Evolutionary conservation across 164 flowering plant genomes (phyloP), one percentile per base, ranked within the genome.

Genomic region (Kingdonia uniflora): DNA sequence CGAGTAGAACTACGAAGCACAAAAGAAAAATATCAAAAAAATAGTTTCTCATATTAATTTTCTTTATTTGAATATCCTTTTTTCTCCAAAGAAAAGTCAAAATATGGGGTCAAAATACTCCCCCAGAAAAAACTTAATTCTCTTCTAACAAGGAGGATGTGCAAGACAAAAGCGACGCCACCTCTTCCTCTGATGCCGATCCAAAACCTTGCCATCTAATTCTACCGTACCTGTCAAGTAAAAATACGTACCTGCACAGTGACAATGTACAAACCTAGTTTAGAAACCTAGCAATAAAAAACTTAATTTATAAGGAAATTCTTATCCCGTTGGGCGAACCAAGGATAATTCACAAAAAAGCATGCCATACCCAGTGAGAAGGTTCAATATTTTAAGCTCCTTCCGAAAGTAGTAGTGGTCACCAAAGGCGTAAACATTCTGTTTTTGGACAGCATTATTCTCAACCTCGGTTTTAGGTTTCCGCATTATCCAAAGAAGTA

Each of bases 191-290:
- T 33, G 86, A 70, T 51, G 99, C 85, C 49, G 58, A 52, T 45
- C 99, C 99, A 67, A 57, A 78, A 65, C 99, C 99, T 69, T 84
- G 92, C 99, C 99, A 94, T 74, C 99, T 77, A 60, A 88, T 73
- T 73, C 92, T 82, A 15, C 99, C 97, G 60, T 77, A 78, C 45
- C 74, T 76, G 71, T 94, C 99, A 6, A 94, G 77, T 53, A 94
- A 68, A 69, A 78, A 89, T 26, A 75, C 62, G 40, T 94, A 89
- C 78, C 99, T 92, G 84, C 48, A 58, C n/a, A n/a, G n/a, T 14
- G 21, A 40, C 14, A 48, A 22, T 42, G 14, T 6, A 15, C 15
- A 54, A 3, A 39, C 16, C 8, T 29, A 29, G 35, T 17, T 61
- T 14, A 48, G 51, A 60, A 43, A 12, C n/a, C n/a, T n/a, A n/a